Base-by-base conservation (phyloP, 2,329 filamentous ascomycete species). In the Diplodia sapinea region DNA sequence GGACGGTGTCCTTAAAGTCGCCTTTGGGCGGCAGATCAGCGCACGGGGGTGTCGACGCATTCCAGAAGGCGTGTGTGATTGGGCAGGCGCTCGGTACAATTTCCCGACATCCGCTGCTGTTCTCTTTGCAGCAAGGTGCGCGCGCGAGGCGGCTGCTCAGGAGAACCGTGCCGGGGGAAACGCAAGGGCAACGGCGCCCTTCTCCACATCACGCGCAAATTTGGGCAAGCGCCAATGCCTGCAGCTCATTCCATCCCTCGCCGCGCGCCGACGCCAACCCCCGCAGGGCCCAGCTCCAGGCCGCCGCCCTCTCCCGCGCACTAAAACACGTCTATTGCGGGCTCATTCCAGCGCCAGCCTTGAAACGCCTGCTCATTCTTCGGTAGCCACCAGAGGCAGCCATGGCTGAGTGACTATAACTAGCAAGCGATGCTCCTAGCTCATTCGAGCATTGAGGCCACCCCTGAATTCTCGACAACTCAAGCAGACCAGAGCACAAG, bases 391-490 rank as follows among this genome's bases (percentile, higher is more conserved):
- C 47, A 31, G 36, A 43, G 26, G 36, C 12, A 17, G 15, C 49
- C 15, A 36, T n/a, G 43, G 57, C 43, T 62, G 40, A 13, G 15
- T 4, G 26, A 26, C 26, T 63, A 63, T 63, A 63, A 38, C 31
- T 63, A 51, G 59, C 13, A 31, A 11, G 20, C 40, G 3, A 43
- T 51, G 47, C 47, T 36, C 59, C 9, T n/a, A n/a, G 57, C 59
- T 40, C n/a, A 36, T 63, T 63, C 31, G 59, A 51, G 47, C 59
- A 63, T 51, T 23, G 50, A 47, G 50, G 29, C 23, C n/a, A 51
- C 59, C 59, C 59, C 59, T 63, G 59, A 63, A 63, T 63, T 63
- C 59, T 63, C 59, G 43, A 63, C 47, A 40, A 31, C 54, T 38
- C 54, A 23, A 23, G 11, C 52, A n/a, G 43, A n/a, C 43, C 50